phyloP scores from a whole-genome alignment of 1,284 basidiomycete species.

The Cutaneotrichosporon cutaneum region DNA sequence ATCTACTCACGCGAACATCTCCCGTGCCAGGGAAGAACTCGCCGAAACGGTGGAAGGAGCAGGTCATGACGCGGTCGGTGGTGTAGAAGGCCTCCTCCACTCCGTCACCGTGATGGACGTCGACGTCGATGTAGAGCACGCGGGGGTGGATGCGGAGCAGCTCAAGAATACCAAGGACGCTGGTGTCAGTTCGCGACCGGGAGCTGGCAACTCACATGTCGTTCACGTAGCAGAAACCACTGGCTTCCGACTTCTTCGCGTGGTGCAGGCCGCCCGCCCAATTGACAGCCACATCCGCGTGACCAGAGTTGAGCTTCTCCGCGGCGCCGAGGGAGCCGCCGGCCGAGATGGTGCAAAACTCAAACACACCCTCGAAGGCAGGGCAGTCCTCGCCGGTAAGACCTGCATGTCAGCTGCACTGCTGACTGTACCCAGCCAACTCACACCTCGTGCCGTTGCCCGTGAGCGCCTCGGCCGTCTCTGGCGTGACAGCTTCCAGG shows the following conservation, averaged over 20 bases:
- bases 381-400: slow-evolving; percentile 94
- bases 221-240: slow-evolving; percentile 97
- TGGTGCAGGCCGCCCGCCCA: slow-evolving; percentile 98
- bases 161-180: slow-evolving; percentile 85
- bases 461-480: slow-evolving; percentile 79
- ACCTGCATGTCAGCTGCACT: slow-evolving; percentile 56
- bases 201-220: slow-evolving; percentile 57
- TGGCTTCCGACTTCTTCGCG: slow-evolving; percentile 95
- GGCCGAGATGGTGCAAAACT: slow-evolving; percentile 95
- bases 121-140: slow-evolving; percentile 96
- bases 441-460: slow-evolving; percentile 77
- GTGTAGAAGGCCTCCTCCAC: slow-evolving; percentile 99
- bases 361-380: slow-evolving; percentile 92
- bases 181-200: slow-evolving; percentile 43
- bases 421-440: slow-evolving; percentile 42
- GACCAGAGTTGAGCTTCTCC: slow-evolving; percentile 72
- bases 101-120: slow-evolving; percentile 97
- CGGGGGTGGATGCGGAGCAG: slow-evolving; percentile 72
- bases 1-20: slow-evolving; percentile 59
- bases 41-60: slow-evolving; percentile 93
- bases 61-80: slow-evolving; percentile 94
- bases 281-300: slow-evolving; percentile 90
- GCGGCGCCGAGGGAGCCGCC: slow-evolving; percentile 90
- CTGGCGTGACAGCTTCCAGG: slow-evolving; percentile 79
- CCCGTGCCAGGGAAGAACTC: slow-evolving; percentile 97